phyloP scores from a whole-genome alignment of 805 yeast genomes.

The Cephaloascus albidus region DNA sequence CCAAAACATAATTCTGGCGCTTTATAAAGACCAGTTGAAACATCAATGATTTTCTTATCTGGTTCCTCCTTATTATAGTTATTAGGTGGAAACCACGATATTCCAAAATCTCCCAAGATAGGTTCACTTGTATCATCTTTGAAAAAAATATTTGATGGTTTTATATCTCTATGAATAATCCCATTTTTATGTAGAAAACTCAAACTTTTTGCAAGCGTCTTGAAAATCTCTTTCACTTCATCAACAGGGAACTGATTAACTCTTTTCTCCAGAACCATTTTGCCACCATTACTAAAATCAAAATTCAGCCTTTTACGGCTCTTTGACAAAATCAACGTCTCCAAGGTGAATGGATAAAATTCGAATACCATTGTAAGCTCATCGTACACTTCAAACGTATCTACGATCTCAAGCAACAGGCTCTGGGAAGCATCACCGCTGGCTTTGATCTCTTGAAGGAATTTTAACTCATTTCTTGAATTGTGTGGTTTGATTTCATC shows the following conservation, averaged over 20 bases:
- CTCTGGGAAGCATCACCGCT: slow-evolving; percentile 1
- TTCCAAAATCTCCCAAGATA: slow-evolving; percentile 58
- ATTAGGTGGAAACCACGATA: slow-evolving; percentile 18
- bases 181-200: slow-evolving; percentile 60
- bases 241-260: slow-evolving; percentile 6
- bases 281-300: slow-evolving; percentile 5
- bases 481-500: slow-evolving; percentile 47
- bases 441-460: slow-evolving; percentile 16
- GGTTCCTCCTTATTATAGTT: slow-evolving; percentile 26
- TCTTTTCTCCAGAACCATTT: slow-evolving; percentile 4
- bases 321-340: slow-evolving; percentile 15
- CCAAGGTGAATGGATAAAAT: slow-evolving; percentile 22
- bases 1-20: slow-evolving; percentile 72
- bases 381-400: slow-evolving; percentile 12
- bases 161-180: slow-evolving; percentile 87
- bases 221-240: slow-evolving; percentile 1
- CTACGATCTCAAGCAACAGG: slow-evolving; percentile 11
- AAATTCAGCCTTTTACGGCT: neutral
- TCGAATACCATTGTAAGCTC: slow-evolving; percentile 36
- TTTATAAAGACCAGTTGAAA: slow-evolving; percentile 58
- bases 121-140: slow-evolving; percentile 16
- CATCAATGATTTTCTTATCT: slow-evolving; percentile 37
- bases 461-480: slow-evolving; percentile 32
- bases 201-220: slow-evolving; percentile 35
- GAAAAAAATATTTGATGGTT: slow-evolving; percentile 71